Conservation (phyloP, 805 yeast species). For the Deakozyma indianensis region DNA sequence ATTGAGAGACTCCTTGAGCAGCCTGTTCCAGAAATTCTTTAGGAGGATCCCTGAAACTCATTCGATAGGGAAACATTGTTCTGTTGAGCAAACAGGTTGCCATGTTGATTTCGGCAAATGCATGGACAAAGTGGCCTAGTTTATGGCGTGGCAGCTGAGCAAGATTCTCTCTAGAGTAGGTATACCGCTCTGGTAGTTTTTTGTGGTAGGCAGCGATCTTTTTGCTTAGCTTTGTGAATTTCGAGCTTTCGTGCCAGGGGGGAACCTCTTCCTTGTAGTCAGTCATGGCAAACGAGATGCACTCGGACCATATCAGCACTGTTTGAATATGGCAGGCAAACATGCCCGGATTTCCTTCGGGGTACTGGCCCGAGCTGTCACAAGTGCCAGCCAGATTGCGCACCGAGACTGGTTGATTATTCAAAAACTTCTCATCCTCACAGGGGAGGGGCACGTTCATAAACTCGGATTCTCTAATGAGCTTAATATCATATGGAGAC, state of each 20-base stretch:
- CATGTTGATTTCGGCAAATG: conserved; percentile 19
- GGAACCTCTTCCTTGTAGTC: conserved; percentile 12
- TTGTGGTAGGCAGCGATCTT: conserved; percentile 12
- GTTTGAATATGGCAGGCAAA: conserved; percentile 11
- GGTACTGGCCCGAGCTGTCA: not conserved
- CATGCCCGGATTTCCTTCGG: conserved; percentile 6
- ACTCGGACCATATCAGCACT: conserved; percentile 11
- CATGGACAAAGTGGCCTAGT: conserved; percentile 19
- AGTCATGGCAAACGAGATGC: conserved; percentile 9
- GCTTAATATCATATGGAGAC: conserved; percentile 13
- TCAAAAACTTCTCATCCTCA: conserved; percentile 13
- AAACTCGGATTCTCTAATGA: conserved; percentile 10
- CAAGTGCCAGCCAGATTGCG: not conserved
- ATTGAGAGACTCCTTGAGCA: conserved; percentile 16
- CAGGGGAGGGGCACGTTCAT: conserved; percentile 18
- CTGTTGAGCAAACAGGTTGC: conserved; percentile 18
- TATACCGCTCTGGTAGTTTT: conserved; percentile 13
- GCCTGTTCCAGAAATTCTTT: conserved; percentile 17
- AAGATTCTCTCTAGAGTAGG: conserved; percentile 13
- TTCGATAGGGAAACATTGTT: conserved; percentile 18
- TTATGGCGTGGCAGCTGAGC: conserved; percentile 13
- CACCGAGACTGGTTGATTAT: conserved; percentile 5
- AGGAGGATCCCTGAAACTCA: conserved; percentile 17
- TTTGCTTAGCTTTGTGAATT: conserved; percentile 11
- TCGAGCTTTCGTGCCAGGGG: conserved; percentile 19